phyloP scores from a whole-genome alignment of 768 basidiomycete species.

The Pleurotus djamor region DNA sequence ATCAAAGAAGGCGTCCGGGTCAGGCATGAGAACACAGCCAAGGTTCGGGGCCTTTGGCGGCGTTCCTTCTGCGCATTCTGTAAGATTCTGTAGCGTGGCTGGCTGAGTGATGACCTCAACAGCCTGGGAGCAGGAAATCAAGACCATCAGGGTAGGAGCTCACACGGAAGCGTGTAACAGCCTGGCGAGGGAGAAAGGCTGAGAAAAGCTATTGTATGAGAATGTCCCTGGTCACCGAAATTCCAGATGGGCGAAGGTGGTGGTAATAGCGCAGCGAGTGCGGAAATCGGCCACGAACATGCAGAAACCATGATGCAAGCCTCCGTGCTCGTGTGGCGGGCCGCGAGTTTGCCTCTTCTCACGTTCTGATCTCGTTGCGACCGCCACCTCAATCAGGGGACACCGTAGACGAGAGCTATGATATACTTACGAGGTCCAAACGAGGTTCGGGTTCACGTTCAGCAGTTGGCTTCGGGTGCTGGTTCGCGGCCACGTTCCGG shows the following conservation, averaged over 20 bases:
- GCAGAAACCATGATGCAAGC: background rate
- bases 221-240: background rate
- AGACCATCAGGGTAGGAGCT: constrained; percentile 1
- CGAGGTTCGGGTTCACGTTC: no score
- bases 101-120: background rate
- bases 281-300: background rate
- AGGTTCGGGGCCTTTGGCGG: no score
- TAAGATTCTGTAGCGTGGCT: background rate
- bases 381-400: no score
- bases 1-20: background rate
- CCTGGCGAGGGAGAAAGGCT: background rate
- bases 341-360: no score
- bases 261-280: background rate
- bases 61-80: background rate
- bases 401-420: no score
- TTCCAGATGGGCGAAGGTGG: background rate
- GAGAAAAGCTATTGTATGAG: background rate
- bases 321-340: no score
- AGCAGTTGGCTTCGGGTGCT: no score
- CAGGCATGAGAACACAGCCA: background rate
- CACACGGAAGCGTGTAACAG: background rate
- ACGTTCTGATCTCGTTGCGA: no score
- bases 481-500: no score
- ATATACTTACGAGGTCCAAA: no score
- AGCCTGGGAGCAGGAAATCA: background rate